Conservation (phyloP, 2,329 filamentous ascomycete genomes). For the Pseudopyrenochaeta lycopersici region DNA sequence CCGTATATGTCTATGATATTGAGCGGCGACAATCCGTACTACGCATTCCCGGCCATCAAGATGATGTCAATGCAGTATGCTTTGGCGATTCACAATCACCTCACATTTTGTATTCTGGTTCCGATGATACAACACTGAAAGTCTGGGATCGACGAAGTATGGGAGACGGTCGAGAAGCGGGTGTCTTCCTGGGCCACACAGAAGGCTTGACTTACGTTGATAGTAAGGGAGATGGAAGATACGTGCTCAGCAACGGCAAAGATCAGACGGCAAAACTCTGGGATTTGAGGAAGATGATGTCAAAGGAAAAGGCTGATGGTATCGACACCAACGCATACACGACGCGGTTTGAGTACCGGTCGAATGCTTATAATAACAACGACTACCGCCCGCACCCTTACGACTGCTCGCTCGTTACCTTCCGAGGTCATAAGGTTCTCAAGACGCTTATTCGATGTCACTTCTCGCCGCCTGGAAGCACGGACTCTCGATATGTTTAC, state of each 20-base stretch:
- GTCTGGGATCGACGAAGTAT: conserved; percentile 90
- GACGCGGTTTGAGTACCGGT: conserved; percentile 78
- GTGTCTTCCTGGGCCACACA: conserved; percentile 71
- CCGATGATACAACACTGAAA: conserved; percentile 91
- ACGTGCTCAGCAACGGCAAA: conserved; percentile 92
- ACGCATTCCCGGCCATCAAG: conserved; percentile 77
- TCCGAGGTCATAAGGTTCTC: conserved; percentile 87
- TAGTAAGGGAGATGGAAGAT: conserved; percentile 87
- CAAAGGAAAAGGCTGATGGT: conserved; percentile 68
- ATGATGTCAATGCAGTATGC: conserved; percentile 96
- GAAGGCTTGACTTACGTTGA: conserved; percentile 73
- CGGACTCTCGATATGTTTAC: conserved; percentile 92
- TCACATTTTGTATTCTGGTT: conserved; percentile 94
- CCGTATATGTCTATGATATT: conserved; percentile 91
- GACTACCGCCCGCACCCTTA: conserved; percentile 77
- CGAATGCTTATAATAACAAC: conserved; percentile 69
- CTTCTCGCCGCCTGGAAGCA: conserved; percentile 87
- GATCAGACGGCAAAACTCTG: conserved; percentile 98
- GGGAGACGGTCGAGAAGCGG: conserved; percentile 68
- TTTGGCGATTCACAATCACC: conserved; percentile 89
- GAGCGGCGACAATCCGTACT: conserved; percentile 80
- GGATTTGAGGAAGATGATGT: conserved; percentile 91
- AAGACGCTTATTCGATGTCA: conserved; percentile 94
- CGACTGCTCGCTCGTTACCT: conserved; percentile 93
- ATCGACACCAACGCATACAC: conserved; percentile 66